Percentiles rank a stretch among this genome's conserved stretches.
These are phyloP conservation scores for Pholiota conissans DNA, from an alignment of 768 basidiomycete species.

Conservation along the genomic window DNA sequence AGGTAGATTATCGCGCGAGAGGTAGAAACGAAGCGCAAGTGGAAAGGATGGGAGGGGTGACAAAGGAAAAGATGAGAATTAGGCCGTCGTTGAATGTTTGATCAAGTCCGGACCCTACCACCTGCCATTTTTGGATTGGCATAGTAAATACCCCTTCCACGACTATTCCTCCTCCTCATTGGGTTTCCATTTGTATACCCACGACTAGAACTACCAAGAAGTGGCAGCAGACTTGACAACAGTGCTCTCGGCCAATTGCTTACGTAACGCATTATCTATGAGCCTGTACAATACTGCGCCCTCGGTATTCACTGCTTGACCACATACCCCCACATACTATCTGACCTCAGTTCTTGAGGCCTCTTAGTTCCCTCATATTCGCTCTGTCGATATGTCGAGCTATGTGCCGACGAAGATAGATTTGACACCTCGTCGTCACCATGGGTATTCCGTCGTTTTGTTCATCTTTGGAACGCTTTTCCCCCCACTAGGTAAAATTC, in stretches of 20 bases:
- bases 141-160: background rate
- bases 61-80: background rate
- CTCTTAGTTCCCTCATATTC: background rate
- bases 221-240: background rate
- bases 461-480: constrained; percentile 90
- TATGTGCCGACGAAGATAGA: constrained; percentile 53
- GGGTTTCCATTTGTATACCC: background rate
- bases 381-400: constrained; percentile 27
- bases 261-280: constrained; percentile 5
- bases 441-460: constrained; percentile 79
- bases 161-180: background rate
- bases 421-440: constrained; percentile 68
- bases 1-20: background rate
- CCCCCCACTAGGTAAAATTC: constrained; percentile 77
- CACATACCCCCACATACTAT: constrained; percentile 1
- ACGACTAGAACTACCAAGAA: background rate
- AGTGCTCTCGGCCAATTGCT: background rate
- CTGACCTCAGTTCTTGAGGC: background rate
- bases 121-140: constrained; percentile 13
- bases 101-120: constrained; percentile 13
- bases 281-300: background rate
- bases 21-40: background rate
- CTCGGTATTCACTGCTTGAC: background rate
- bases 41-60: constrained; percentile 1
- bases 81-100: constrained; percentile 7